Evolutionary conservation across 2,329 filamentous ascomycete species (phyloP), one percentile per base, ranked within the genome.

Genomic region (Xylaria hypoxylon): DNA sequence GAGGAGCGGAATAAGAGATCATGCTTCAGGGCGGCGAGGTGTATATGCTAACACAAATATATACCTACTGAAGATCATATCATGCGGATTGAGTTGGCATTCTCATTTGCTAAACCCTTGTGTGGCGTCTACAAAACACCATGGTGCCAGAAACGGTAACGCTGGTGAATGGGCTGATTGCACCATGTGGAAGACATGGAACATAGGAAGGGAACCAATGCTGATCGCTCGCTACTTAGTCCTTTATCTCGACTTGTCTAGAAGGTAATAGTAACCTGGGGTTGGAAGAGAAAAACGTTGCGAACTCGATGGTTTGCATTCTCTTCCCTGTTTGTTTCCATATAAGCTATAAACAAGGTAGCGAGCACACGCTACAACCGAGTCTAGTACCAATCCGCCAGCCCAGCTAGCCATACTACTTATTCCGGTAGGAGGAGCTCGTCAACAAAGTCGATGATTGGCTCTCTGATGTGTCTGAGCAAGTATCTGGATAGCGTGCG

Each of bases 371-470:
- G 47, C 28, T 58, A 38, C 35, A n/a, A n/a, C n/a, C n/a, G 19
- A 55, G 24, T 17, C 42, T 64, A 55, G 19, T 28, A 55, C 51
- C 19, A 58, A 28, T 51, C 44, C 45, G 45, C 15, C 24, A 57
- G 13, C n/a, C 33, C 24, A 19, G n/a, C 8, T 28, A n/a, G 17
- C 60, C n/a, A 40, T 45, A 50, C 55, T 68, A 26, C 62, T 47
- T n/a, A 53, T 63, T 68, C 28, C 24, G 63, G 66, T 60, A 68
- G 47, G 66, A 66, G 66, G 66, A 59, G 63, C 45, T 48, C 45
- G 3, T 31, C 40, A 57, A 51, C 19, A 19, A 33, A 56, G 28
- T 24, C 47, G 33, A 19, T 66, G 26, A 66, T 68, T 68, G 63
- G 66, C 24, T 35, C 55, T 31, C 31, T 11, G 6, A 10, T 17